These are phyloP conservation scores for Aspergillus spinulosporus DNA, from an alignment of 2,329 filamentous ascomycete species.

Conservation along the genomic window DNA sequence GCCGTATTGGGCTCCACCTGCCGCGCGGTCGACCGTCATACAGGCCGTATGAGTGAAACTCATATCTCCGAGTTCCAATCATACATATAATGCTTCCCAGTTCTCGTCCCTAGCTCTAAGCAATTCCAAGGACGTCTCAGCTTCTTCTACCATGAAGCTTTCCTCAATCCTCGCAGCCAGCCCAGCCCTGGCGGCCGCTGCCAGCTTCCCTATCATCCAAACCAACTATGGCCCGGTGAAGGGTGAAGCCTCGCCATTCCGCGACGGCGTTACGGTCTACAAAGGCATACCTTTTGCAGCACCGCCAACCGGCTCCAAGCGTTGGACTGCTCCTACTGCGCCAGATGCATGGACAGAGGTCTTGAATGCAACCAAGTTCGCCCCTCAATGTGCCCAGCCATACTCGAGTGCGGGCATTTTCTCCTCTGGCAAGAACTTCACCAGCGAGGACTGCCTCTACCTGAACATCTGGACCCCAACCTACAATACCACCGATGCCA, in stretches of 20 bases:
- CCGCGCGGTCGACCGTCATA: too few relatives aligned
- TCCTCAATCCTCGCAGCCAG: not conserved
- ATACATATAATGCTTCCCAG: too few relatives aligned
- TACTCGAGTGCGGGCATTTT: conserved; percentile 24
- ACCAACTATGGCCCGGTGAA: conserved; percentile 25
- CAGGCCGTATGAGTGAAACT: too few relatives aligned
- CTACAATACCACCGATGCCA: conserved; percentile 16
- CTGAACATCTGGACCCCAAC: conserved; percentile 30
- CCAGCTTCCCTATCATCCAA: conserved; percentile 10
- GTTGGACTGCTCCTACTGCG: conserved; percentile 12
- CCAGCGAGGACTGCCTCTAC: conserved; percentile 29
- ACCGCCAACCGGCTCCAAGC: conserved; percentile 13
- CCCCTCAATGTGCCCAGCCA: conserved; percentile 29
- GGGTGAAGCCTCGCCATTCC: conserved; percentile 25
- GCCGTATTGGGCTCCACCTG: too few relatives aligned
- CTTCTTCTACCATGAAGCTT: not conserved
- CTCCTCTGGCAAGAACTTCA: conserved; percentile 34
- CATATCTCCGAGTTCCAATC: too few relatives aligned
- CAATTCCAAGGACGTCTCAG: too few relatives aligned
- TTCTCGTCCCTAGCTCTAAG: too few relatives aligned
- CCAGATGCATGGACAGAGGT: conserved; percentile 16
- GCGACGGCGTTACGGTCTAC: conserved; percentile 25
- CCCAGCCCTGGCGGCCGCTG: not conserved
- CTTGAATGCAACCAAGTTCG: conserved; percentile 20
- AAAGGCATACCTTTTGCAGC: conserved; percentile 29